Base-by-base conservation (phyloP, 228 moss, liverwort and hornwort genomes). In the Sphagnum magellanicum region DNA sequence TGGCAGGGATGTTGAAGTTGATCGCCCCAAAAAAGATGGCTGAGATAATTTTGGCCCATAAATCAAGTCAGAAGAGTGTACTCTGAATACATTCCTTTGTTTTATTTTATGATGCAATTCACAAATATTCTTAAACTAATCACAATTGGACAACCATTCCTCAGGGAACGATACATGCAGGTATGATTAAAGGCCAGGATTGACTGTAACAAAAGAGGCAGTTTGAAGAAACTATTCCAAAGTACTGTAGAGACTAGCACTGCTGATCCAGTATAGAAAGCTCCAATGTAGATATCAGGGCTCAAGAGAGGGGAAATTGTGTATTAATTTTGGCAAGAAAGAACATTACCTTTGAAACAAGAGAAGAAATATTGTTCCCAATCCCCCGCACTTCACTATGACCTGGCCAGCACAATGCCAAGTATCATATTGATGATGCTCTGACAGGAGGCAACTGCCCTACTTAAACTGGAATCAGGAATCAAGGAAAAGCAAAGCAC, bases 21-120 rank as follows among this genome's bases (percentile, higher is more conserved):
- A 72, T 48, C 89, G 87, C 69, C 86, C 82, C 59, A 88, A 75
- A 73, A 96, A 96, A 15, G 96, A 92, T 66, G 83, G 87, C 96
- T 96, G 86, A 72, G 48, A 64, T 50, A 0, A 48, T 8, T 55
- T 55, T 55, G 1, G 12, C 9, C 55, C 8, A 8, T 1, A 55
- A 55, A 55, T 8, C 55, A 55, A 32, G 32, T 32, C 32, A 32
- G 32, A 32, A 32, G 32, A 32, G 1, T 32, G 32, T 32, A 32
- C 32, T 32, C 32, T 32, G 32, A 32, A 32, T 2, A 2, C 3
- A 32, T 32, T 32, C 32, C 32, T 32, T 32, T 32, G 32, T 32
- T 32, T 3, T 32, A 32, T n/a, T 48, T 57, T 8, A 57, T 1
- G 10, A 57, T 57, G 55, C 55, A 57, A 57, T 57, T 8, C 55